phyloP scores from a whole-genome alignment of 495 filamentous ascomycete genomes.

The Neurospora sublineolata region DNA sequence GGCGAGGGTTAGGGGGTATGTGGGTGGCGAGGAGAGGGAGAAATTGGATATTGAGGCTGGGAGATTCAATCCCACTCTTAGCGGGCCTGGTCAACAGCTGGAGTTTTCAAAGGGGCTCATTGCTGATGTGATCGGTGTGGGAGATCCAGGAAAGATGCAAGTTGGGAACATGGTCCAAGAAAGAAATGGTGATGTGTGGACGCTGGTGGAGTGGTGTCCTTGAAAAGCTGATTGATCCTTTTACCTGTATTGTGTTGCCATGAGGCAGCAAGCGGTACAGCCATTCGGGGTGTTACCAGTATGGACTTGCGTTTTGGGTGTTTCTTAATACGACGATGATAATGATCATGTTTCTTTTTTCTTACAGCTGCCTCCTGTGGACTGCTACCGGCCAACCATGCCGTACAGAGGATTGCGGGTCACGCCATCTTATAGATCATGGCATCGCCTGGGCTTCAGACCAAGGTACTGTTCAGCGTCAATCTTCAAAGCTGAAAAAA shows the following conservation, averaged over 20 bases:
- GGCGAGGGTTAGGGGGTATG: constrained; percentile 9
- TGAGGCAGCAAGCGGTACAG: background rate
- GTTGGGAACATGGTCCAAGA: background rate
- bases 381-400: background rate
- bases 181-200: background rate
- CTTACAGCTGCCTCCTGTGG: background rate
- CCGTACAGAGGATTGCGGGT: background rate
- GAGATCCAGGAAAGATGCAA: background rate
- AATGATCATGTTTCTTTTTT: background rate
- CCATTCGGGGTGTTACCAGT: background rate
- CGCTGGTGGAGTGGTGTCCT: background rate
- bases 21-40: background rate
- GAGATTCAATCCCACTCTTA: too few relatives aligned
- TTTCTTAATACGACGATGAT: background rate
- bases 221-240: background rate
- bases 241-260: background rate
- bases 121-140: background rate
- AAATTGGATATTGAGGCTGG: background rate
- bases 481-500: background rate
- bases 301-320: background rate
- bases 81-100: too few relatives aligned
- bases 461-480: background rate
- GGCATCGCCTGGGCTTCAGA: background rate
- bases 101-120: background rate
- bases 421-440: background rate